These are phyloP conservation scores for Microbotryum lychnidis-dioicae DNA, from an alignment of 1,284 basidiomycete genomes.

Conservation along the genomic window DNA sequence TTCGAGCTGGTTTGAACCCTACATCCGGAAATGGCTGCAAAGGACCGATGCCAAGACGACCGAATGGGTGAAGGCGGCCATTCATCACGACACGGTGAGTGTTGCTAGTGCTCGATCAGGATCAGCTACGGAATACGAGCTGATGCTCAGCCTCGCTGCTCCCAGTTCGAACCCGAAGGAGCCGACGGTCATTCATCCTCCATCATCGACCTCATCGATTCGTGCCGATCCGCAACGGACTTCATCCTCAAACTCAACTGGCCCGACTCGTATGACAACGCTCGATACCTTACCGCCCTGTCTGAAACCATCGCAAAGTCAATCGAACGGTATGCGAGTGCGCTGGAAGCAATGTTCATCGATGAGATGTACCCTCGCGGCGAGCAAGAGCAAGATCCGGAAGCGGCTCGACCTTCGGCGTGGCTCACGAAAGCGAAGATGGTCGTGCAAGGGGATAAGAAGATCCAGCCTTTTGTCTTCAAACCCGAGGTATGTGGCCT, in stretches of 20 bases:
- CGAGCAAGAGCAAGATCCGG: slow-evolving; percentile 48
- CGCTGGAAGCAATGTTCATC: slow-evolving; percentile 81
- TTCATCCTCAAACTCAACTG: slow-evolving; percentile 85
- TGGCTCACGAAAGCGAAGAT: slow-evolving; percentile 90
- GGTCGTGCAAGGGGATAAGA: slow-evolving; percentile 69
- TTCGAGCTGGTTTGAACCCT: slow-evolving; percentile 59
- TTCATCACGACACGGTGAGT: slow-evolving; percentile 72
- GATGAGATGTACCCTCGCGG: slow-evolving; percentile 84
- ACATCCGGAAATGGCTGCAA: slow-evolving; percentile 81
- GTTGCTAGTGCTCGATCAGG: no score
- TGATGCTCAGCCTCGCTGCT: neutral
- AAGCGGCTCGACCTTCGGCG: slow-evolving; percentile 57
- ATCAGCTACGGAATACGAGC: neutral
- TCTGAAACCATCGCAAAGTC: slow-evolving; percentile 85
- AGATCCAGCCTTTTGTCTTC: slow-evolving; percentile 89
- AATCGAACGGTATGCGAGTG: slow-evolving; percentile 82
- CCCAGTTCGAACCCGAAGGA: slow-evolving; percentile 74
- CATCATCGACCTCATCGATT: slow-evolving; percentile 91
- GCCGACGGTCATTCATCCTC: slow-evolving; percentile 74
- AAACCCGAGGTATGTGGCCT: slow-evolving; percentile 51
- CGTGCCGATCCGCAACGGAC: slow-evolving; percentile 78
- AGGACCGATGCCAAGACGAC: slow-evolving; percentile 82
- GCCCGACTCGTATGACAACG: slow-evolving; percentile 82
- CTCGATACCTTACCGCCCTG: slow-evolving; percentile 77
- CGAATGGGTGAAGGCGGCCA: slow-evolving; percentile 90